Percentiles rank a stretch among this genome's conserved stretches.
phyloP scores from a whole-genome alignment of 345 rosid species.

The Boechera retrofracta region DNA sequence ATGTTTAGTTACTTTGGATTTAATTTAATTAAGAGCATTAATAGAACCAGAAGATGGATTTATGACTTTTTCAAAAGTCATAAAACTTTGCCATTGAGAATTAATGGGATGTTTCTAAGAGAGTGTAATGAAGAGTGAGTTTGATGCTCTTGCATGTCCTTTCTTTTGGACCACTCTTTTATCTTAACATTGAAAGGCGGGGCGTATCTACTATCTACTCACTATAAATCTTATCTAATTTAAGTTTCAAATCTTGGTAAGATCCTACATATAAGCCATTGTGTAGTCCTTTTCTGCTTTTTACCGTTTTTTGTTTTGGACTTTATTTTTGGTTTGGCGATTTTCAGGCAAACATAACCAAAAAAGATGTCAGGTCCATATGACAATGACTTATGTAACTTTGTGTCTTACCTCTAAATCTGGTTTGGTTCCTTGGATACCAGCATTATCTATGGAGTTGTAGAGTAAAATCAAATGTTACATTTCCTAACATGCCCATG shows the following conservation, averaged over 20 bases:
- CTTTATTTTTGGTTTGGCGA: constrained; percentile 25
- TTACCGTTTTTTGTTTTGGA: constrained; percentile 39
- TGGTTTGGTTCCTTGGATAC: constrained; percentile 38
- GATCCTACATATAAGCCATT: constrained; percentile 32
- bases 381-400: constrained; percentile 30
- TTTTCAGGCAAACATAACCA: constrained; percentile 39
- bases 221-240: constrained; percentile 25
- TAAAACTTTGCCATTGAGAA: not conserved
- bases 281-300: constrained; percentile 46
- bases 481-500: constrained; percentile 20
- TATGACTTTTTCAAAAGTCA: not conserved
- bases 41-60: not conserved
- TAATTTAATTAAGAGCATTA: constrained; percentile 10
- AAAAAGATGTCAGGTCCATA: constrained; percentile 34
- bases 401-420: constrained; percentile 18
- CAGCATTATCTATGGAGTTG: constrained; percentile 5
- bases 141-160: constrained; percentile 41
- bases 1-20: not conserved
- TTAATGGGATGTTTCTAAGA: not conserved
- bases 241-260: constrained; percentile 32
- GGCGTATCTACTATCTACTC: constrained; percentile 43
- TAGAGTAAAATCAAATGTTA: constrained; percentile 14
- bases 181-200: constrained; percentile 46
- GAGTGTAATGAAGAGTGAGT: constrained; percentile 37
- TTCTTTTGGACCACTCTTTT: constrained; percentile 43